Evolutionary conservation across 192 early-diverging fungal genomes (phyloP).

Genomic region (Coemansia sp.): DNA sequence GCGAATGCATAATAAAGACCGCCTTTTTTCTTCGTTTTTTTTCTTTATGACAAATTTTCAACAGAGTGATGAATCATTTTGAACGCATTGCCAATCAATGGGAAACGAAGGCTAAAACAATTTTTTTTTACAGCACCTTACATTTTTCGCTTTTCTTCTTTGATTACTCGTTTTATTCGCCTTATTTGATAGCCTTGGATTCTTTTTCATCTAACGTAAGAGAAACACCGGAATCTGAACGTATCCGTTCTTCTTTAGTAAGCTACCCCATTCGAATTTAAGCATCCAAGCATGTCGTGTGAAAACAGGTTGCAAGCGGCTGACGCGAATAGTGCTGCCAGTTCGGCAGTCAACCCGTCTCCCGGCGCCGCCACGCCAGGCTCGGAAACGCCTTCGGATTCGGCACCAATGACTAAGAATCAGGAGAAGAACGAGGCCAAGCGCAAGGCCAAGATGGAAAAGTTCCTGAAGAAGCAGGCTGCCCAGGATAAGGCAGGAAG

Average conservation of each 20-base stretch:
- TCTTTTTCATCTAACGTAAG: neutral
- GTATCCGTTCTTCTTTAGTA: neutral
- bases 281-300: constrained; percentile 7
- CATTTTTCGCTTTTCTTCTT: neutral
- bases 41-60: no score
- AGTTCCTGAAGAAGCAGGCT: constrained; percentile 88
- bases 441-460: constrained; percentile 86
- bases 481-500: constrained; percentile 19
- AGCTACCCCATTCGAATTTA: neutral
- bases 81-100: no score
- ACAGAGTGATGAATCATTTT: no score
- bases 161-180: neutral
- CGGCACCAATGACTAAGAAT: constrained; percentile 67
- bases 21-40: no score
- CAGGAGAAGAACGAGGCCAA: constrained; percentile 90
- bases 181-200: neutral
- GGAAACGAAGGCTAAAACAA: no score
- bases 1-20: neutral
- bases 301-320: constrained; percentile 3
- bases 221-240: neutral
- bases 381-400: neutral
- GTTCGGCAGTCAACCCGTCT: neutral
- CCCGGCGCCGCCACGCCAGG: neutral
- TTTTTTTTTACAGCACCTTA: no score
- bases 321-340: neutral